Evolutionary conservation across 176 grass and related monocot species (phyloP).

Genomic region (Triticum timopheevii): DNA sequence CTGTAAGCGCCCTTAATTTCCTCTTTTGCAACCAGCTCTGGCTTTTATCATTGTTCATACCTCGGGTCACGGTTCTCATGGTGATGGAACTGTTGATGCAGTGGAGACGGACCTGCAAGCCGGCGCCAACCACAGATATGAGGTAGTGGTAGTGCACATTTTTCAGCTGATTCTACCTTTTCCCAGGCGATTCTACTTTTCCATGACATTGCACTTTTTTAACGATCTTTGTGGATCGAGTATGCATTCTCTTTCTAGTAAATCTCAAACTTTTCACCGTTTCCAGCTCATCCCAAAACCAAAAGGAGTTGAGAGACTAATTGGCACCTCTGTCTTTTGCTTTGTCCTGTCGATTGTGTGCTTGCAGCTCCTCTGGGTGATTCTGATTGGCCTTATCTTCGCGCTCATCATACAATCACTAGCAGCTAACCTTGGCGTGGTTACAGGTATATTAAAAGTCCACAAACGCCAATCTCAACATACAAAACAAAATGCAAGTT

Average conservation of each 20-base stretch:
- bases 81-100: slow-evolving; percentile 34
- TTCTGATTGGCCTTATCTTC: slow-evolving; percentile 83
- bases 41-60: no score
- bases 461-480: background rate
- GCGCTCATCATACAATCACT: slow-evolving; percentile 88
- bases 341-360: background rate
- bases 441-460: slow-evolving; percentile 57
- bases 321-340: background rate
- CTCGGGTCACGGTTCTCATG: slow-evolving; percentile 1
- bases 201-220: background rate
- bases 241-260: no score
- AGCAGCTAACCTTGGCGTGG: slow-evolving; percentile 84
- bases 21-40: no score
- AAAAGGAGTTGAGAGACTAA: no score
- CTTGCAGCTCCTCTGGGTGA: slow-evolving; percentile 84
- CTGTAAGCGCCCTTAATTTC: slow-evolving; percentile 31
- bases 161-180: background rate
- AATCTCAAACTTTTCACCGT: no score
- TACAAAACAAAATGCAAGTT: background rate
- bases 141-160: slow-evolving; percentile 56
- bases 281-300: no score
- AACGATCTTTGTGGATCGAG: background rate
- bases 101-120: slow-evolving; percentile 96
- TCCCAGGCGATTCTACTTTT: background rate
- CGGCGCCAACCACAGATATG: slow-evolving; percentile 78